Evolutionary conservation across 768 basidiomycete species (phyloP), one percentile per base, ranked within the genome.

Genomic region (Russula sp.): DNA sequence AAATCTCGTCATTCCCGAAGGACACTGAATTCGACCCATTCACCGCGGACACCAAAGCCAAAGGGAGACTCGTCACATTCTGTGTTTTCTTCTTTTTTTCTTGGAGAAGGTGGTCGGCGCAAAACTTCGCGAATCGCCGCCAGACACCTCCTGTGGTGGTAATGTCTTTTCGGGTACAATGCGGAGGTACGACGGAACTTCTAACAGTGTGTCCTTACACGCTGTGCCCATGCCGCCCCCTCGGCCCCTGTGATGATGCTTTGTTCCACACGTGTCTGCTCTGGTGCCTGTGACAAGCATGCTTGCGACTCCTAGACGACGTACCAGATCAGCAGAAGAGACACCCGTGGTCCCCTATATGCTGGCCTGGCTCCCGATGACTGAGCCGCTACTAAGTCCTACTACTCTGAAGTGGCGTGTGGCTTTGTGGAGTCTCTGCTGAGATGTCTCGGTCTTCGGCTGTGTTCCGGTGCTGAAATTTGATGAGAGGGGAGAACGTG

Each of bases 31-130:
- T n/a, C 44, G 38, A 16, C 28, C 24, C 63, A 18, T 10, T 59
- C 36, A 60, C 63, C 48, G 58, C 63, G 56, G 63, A 56, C 36
- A 49, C 46, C 34, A 20, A n/a, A 18, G 24, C 26, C 34, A n/a
- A 26, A 42, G 10, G 20, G 46, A 26, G 32, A 59, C 42, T 34
- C 40, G 22, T 6, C 7, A 32, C 20, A 36, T 28, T 32, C 40
- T 32, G 1, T 1, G 10, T 7, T 56, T 28, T 57, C 22, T 24
- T 34, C 10, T 18, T 26, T 50, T 50, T 18, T 18, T 13, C 46
- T 20, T 13, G 20, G 49, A 13, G 24, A 26, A 46, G 44, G 8
- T 22, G 38, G 38, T 40, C 16, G 49, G 13, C 51, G 51, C 14
- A 30, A 64, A 55, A 20, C 34, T 64, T 64, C 32, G 52, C 42